Percentiles rank a stretch among this genome's conserved stretches.
These are phyloP conservation scores for Hippophae rhamnoides DNA, from an alignment of 306 rosid species.

Conservation along the genomic window DNA sequence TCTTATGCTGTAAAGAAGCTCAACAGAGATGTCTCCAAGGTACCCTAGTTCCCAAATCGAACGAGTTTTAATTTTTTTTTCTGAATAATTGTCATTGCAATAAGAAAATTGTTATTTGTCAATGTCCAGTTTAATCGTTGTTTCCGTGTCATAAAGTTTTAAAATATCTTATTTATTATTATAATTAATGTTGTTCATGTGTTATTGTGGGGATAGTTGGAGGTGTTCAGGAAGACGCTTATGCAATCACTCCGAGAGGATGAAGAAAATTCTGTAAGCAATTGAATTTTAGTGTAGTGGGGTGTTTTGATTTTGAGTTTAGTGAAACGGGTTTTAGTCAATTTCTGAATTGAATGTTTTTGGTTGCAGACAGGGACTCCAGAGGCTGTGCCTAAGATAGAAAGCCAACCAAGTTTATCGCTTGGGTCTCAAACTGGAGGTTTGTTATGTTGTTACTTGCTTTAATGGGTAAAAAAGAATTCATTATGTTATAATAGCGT, in stretches of 20 bases:
- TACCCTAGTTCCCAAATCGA: conserved; percentile 9
- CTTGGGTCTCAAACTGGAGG: conserved; percentile 36
- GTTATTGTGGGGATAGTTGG: conserved; percentile 49
- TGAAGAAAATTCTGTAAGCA: conserved; percentile 58
- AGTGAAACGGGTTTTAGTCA: not conserved
- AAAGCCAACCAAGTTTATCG: conserved; percentile 35
- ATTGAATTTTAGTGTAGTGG: not conserved
- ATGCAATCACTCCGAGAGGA: conserved; percentile 83
- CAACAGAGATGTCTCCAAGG: conserved; percentile 87
- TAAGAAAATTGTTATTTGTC: too few relatives aligned
- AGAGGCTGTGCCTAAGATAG: conserved; percentile 30
- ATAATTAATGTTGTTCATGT: not conserved
- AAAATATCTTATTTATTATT: too few relatives aligned
- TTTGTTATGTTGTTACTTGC: not conserved
- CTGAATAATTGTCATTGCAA: not conserved
- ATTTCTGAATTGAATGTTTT: not conserved
- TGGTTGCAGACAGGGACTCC: conserved; percentile 41
- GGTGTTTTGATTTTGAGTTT: not conserved
- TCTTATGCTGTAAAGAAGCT: conserved; percentile 66
- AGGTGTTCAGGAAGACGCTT: conserved; percentile 78
- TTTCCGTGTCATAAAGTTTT: too few relatives aligned
- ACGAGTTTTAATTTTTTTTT: not conserved
- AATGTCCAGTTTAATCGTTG: too few relatives aligned
- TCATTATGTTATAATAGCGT: not conserved
- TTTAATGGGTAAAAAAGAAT: not conserved